Base-by-base conservation (phyloP, 1,139 yeast species). In the Debaryomyces sp. region DNA sequence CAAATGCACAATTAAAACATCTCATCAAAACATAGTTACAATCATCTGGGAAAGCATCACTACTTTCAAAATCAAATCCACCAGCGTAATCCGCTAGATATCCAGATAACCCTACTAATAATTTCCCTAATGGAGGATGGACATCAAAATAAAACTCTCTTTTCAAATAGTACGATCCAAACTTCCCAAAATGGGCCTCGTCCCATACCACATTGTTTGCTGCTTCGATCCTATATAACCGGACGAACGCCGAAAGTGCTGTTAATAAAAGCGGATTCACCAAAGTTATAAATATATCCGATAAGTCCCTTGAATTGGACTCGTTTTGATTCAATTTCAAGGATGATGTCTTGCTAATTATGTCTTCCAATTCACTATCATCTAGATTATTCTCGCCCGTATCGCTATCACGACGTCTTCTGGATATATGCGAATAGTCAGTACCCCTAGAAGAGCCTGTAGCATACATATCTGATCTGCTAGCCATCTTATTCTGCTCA, bases 171-270 rank as follows among this genome's bases (percentile, higher is more conserved):
- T 81, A 73, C 2, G 85, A 78, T 5, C 87, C 88, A 61, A 82
- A 82, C 57, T 82, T 81, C 12, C 86, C 87, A 69, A 88, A 88
- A 72, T 89, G 97, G 7, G 97, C 97, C 64, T 90, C 97, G 68
- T 92, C 99, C 99, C 99, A 94, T 7, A 91, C 85, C 9, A 95
- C 97, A 36, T 74, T 68, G 46, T 80, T 70, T 35, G 87, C 75
- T 27, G 71, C 75, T 48, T 84, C 88, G 46, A 94, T 87, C 32
- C 77, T 75, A 59, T 85, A 81, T 41, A 89, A 74, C 47, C 98
- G 79, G 9, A 91, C 77, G 54, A 79, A 79, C 12, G 88, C 81
- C 1, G 96, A 84, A 2, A 87, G 42, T 0, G 75, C 67, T 0
- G 95, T 87, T 36, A 76, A 62, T 1, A 72, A 13, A 8, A 75